These are phyloP conservation scores for Meira nashicola DNA, from an alignment of 1,284 basidiomycete genomes.

Conservation along the genomic window DNA sequence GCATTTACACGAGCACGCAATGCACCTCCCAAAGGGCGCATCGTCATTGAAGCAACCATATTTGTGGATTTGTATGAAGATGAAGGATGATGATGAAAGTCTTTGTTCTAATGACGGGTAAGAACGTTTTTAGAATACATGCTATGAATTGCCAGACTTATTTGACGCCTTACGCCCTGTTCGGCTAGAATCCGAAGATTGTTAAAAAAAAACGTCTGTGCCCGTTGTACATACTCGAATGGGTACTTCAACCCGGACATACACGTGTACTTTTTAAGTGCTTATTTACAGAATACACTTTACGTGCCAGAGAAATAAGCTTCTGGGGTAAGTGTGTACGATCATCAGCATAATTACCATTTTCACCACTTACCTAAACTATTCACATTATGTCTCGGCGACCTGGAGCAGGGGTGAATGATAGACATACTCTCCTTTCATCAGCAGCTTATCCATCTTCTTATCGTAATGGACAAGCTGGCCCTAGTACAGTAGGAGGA, in stretches of 20 bases:
- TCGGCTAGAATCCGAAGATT: neutral
- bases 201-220: neutral
- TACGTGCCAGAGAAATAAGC: neutral
- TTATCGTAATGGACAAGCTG: conserved; percentile 10
- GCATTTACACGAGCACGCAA: conserved; percentile 36
- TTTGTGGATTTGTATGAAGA: neutral
- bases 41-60: conserved; percentile 6
- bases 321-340: neutral
- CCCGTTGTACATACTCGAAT: too few species aligned
- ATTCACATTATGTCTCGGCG: conserved; percentile 39
- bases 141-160: neutral
- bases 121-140: neutral
- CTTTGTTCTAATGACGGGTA: neutral
- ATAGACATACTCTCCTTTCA: conserved; percentile 40
- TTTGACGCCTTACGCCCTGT: neutral
- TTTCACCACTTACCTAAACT: too few species aligned
- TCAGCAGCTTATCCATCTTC: conserved; percentile 33
- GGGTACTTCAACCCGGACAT: neutral
- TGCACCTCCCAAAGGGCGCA: conserved; percentile 22
- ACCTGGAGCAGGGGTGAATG: conserved; percentile 27
- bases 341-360: too few species aligned
- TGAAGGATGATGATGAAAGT: neutral
- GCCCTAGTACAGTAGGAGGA: neutral
- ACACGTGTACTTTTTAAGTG: neutral
- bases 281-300: neutral